Conservation (phyloP, 192 early-diverging fungal genomes). For the Entomortierella lignicola region DNA sequence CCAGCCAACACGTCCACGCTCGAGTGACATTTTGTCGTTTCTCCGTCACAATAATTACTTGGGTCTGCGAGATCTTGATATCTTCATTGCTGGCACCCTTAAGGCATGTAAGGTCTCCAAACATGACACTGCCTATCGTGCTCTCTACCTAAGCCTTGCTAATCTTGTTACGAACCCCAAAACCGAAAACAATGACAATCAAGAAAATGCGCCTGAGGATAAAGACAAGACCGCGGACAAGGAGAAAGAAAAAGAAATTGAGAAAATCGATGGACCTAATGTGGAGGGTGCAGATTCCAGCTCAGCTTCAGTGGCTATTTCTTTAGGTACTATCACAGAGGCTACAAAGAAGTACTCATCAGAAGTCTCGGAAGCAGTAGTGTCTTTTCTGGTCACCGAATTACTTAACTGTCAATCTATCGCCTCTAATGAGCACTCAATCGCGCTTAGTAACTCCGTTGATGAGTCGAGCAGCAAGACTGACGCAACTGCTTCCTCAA, state of each 20-base stretch:
- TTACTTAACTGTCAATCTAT: slow-evolving; percentile 52
- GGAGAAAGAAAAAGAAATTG: slow-evolving; percentile 12
- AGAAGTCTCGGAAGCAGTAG: slow-evolving; percentile 61
- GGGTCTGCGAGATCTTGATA: slow-evolving; percentile 75
- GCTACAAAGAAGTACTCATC: slow-evolving; percentile 56
- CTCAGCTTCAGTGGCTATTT: slow-evolving; percentile 20
- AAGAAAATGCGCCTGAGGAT: slow-evolving; percentile 36
- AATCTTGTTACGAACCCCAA: slow-evolving; percentile 27
- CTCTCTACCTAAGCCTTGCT: slow-evolving; percentile 69
- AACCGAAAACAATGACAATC: slow-evolving; percentile 30
- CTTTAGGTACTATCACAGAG: slow-evolving; percentile 17
- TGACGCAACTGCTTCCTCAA: neutral
- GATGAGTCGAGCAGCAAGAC: neutral
- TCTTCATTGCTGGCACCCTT: slow-evolving; percentile 73
- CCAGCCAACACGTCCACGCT: slow-evolving; percentile 68
- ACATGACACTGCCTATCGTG: slow-evolving; percentile 71
- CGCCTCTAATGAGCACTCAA: neutral
- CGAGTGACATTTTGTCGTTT: slow-evolving; percentile 77
- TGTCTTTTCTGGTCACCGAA: slow-evolving; percentile 66
- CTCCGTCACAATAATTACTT: slow-evolving; percentile 74
- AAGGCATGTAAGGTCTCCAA: slow-evolving; percentile 71
- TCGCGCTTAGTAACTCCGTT: neutral
- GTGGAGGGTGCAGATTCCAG: neutral
- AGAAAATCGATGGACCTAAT: slow-evolving; percentile 6
- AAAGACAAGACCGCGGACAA: slow-evolving; percentile 27